Evolutionary conservation across 78 protist species (phyloP).

Genomic region (Emiliania huxleyi): DNA sequence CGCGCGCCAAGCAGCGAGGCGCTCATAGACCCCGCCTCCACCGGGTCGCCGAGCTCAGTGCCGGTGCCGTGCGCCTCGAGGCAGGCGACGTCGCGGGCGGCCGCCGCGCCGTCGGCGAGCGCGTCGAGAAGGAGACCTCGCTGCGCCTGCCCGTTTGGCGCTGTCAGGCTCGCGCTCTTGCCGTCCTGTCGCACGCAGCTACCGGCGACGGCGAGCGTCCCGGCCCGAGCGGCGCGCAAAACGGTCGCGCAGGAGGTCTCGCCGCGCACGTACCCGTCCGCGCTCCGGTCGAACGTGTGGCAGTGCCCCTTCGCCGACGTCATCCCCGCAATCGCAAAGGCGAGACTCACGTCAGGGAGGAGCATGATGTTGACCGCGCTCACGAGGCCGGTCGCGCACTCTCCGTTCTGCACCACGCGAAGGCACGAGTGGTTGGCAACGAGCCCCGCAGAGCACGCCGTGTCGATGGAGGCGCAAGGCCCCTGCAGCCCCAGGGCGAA

Average conservation of each 20-base stretch:
- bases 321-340: constrained; percentile 12
- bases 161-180: background rate
- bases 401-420: background rate
- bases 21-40: constrained; percentile 43
- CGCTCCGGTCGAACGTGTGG: constrained; percentile 65
- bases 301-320: constrained; percentile 67
- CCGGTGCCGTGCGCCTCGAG: constrained; percentile 18
- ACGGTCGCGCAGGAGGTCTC: constrained; percentile 64
- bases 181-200: constrained; percentile 1
- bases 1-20: constrained; percentile 25
- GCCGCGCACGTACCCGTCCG: constrained; percentile 82
- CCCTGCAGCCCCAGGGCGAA: constrained; percentile 73
- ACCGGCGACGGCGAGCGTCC: background rate
- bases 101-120: background rate
- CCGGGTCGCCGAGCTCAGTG: constrained; percentile 69
- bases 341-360: background rate
- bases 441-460: constrained; percentile 85
- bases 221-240: background rate
- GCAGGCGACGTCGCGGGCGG: constrained; percentile 42
- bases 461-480: constrained; percentile 76
- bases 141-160: background rate
- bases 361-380: background rate
- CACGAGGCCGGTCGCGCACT: background rate
- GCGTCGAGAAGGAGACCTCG: constrained; percentile 49
- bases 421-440: constrained; percentile 71